These are phyloP conservation scores for Eruca vesicaria DNA, from an alignment of 441 rosid species.

Conservation along the genomic window DNA sequence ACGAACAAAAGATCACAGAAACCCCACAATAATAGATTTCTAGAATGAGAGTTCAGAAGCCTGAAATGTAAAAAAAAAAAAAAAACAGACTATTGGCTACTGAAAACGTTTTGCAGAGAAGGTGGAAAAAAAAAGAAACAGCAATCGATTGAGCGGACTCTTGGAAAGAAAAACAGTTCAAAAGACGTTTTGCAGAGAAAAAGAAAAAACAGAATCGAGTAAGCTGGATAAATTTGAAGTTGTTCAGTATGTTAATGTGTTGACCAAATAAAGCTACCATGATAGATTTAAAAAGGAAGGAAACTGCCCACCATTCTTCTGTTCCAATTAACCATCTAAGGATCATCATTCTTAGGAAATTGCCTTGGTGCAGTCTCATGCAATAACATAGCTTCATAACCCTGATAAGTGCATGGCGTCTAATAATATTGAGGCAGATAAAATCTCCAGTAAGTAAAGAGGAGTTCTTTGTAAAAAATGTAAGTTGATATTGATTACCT, in stretches of 20 bases:
- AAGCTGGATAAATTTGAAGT: no score
- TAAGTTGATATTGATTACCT: not conserved
- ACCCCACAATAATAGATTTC: not conserved
- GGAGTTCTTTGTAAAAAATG: not conserved
- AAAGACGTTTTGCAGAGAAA: no score
- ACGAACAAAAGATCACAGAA: not conserved
- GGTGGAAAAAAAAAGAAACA: not conserved
- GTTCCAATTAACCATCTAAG: not conserved
- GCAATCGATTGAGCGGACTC: not conserved
- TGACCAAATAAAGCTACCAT: not conserved
- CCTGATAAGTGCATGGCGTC: conserved; percentile 38
- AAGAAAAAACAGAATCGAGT: no score
- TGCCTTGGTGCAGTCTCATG: conserved; percentile 77
- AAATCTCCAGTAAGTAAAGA: not conserved
- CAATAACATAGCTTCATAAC: conserved; percentile 38
- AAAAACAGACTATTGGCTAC: not conserved
- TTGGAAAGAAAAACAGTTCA: not conserved
- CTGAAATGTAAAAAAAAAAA: not conserved
- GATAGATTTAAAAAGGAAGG: not conserved
- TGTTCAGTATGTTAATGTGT: no score
- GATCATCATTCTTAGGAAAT: conserved; percentile 90
- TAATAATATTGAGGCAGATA: not conserved
- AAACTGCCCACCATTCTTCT: not conserved
- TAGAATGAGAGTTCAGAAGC: not conserved
- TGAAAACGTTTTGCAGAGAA: not conserved